Conservation (phyloP, 306 rosid species). For the Morella rubra region DNA sequence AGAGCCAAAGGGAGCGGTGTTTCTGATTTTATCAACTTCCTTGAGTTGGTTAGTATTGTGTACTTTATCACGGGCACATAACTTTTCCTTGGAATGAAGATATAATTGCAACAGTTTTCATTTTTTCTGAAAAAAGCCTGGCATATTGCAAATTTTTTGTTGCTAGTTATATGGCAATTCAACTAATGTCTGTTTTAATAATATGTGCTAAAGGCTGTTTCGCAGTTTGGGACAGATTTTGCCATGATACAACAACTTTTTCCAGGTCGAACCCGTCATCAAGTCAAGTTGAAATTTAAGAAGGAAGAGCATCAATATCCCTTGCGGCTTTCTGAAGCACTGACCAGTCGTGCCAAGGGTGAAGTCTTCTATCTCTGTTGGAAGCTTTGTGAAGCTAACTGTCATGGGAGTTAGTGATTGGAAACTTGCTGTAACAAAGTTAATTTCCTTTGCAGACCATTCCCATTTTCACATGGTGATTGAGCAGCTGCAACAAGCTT, state of each 20-base stretch:
- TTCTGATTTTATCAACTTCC: neutral
- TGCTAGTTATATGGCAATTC: neutral
- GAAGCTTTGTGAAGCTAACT: neutral
- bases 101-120: neutral
- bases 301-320: constrained; percentile 74
- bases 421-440: neutral
- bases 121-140: neutral
- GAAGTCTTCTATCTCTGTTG: constrained; percentile 24
- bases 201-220: constrained; percentile 50
- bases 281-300: constrained; percentile 73
- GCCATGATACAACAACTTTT: constrained; percentile 70
- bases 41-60: neutral
- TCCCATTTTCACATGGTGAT: constrained; percentile 52
- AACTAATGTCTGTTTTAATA: constrained; percentile 14
- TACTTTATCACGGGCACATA: neutral
- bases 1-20: neutral
- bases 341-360: constrained; percentile 57
- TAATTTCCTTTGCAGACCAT: constrained; percentile 44
- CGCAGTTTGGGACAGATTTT: constrained; percentile 77
- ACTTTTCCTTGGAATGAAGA: neutral
- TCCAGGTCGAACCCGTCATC: constrained; percentile 63
- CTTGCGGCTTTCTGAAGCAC: constrained; percentile 51
- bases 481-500: constrained; percentile 56
- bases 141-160: constrained; percentile 1
- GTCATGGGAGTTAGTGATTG: neutral